Percentiles rank a stretch among this genome's conserved stretches.
Evolutionary conservation across 2,329 filamentous ascomycete species (phyloP).

Genomic region (Alternaria triticina): DNA sequence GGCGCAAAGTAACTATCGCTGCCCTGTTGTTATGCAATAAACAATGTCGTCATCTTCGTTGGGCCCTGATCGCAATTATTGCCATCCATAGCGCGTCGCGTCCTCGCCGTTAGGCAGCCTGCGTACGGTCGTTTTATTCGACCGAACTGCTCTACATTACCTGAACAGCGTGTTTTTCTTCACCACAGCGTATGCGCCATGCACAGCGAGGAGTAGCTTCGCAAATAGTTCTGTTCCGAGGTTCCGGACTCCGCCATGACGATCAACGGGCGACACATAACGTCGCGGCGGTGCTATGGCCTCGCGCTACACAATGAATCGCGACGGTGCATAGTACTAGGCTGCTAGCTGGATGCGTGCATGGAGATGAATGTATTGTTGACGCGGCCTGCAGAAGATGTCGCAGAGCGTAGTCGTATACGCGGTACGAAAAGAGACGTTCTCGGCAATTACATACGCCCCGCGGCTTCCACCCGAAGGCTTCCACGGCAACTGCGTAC

Average conservation of each 20-base stretch:
- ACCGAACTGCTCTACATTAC: not conserved
- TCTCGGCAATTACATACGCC: not conserved
- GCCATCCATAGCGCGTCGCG: not conserved
- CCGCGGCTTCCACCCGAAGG: not conserved
- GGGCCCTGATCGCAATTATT: not conserved
- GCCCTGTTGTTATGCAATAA: not conserved
- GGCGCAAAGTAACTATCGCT: not conserved
- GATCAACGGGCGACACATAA: not conserved
- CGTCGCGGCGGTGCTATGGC: constrained; percentile 1
- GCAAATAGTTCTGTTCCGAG: constrained; percentile 4
- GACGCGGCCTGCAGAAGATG: constrained; percentile 2
- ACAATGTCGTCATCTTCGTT: constrained; percentile 1
- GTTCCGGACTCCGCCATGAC: not conserved
- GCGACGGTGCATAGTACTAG: not conserved
- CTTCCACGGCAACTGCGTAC: not conserved
- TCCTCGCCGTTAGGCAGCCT: constrained; percentile 1
- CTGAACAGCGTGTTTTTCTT: not conserved
- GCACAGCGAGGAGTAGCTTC: not conserved
- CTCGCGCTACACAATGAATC: not conserved
- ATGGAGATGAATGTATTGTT: not conserved
- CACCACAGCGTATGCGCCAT: not conserved
- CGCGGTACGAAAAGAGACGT: not conserved
- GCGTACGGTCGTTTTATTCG: not conserved
- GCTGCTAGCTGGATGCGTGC: not conserved
- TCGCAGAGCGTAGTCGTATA: not conserved